Percentiles rank a stretch among this genome's conserved stretches.
Evolutionary conservation across 164 flowering plant genomes (phyloP).

Genomic region (Macadamia integrifolia): DNA sequence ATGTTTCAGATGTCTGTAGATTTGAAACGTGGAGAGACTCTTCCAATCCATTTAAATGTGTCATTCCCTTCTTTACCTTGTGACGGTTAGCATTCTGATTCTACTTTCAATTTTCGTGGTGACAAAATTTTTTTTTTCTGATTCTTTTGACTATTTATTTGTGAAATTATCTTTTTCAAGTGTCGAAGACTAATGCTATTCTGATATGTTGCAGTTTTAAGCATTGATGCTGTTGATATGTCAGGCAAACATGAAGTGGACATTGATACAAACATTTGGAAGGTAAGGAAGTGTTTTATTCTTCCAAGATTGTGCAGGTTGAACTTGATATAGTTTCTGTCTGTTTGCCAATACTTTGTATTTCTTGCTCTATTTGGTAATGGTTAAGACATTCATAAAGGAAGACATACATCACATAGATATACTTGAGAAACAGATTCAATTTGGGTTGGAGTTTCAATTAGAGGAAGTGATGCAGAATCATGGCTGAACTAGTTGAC

Average conservation of each 20-base stretch:
- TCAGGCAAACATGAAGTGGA: constrained; percentile 99
- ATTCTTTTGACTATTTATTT: not conserved
- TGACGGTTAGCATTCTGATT: constrained; percentile 56
- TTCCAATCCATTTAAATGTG: constrained; percentile 95
- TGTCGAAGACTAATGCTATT: not conserved
- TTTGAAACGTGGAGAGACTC: constrained; percentile 93
- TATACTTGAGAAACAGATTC: too few species aligned
- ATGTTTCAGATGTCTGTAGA: constrained; percentile 87
- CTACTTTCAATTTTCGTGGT: not conserved
- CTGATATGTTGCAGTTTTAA: constrained; percentile 52
- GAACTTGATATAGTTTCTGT: not conserved
- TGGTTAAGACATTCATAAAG: too few species aligned
- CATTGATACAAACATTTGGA: constrained; percentile 98
- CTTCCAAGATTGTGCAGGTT: not conserved
- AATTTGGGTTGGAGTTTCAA: too few species aligned
- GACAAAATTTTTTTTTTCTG: too few species aligned
- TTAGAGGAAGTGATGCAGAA: too few species aligned
- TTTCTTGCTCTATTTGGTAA: too few species aligned
- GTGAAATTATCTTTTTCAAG: not conserved
- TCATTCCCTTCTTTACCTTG: constrained; percentile 96
- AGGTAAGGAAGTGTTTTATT: constrained; percentile 39
- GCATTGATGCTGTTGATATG: constrained; percentile 98
- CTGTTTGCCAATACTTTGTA: not conserved
- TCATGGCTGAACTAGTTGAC: too few species aligned
- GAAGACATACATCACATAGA: too few species aligned